Conservation (phyloP, 352 stramenopile species). For the Aphanomyces stellatus region DNA sequence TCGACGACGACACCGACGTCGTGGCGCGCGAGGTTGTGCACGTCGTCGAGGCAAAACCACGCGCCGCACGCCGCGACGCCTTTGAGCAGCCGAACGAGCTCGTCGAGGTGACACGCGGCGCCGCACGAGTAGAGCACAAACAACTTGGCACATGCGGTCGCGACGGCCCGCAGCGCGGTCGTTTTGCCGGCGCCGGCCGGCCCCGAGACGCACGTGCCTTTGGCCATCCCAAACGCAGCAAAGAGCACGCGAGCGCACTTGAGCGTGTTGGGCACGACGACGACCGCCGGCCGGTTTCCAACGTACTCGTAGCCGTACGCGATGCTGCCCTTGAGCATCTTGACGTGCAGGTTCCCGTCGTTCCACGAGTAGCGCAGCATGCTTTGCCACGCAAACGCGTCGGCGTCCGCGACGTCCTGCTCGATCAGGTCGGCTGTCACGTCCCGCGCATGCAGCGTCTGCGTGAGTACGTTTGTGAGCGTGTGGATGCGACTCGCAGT, state of each 20-base stretch:
- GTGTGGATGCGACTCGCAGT: neutral
- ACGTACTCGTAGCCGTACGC: slow-evolving; percentile 66
- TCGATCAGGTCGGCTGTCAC: slow-evolving; percentile 4
- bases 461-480: slow-evolving; percentile 11
- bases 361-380: slow-evolving; percentile 66
- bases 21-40: slow-evolving; percentile 24
- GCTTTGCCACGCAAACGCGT: slow-evolving; percentile 36
- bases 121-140: slow-evolving; percentile 33
- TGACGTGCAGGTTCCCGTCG: slow-evolving; percentile 38
- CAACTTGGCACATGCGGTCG: slow-evolving; percentile 42
- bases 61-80: slow-evolving; percentile 39
- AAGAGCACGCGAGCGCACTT: slow-evolving; percentile 11
- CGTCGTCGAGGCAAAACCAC: slow-evolving; percentile 41
- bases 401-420: neutral
- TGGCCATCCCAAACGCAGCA: slow-evolving; percentile 27
- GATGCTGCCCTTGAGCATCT: slow-evolving; percentile 39
- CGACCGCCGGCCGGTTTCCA: slow-evolving; percentile 30
- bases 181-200: slow-evolving; percentile 36
- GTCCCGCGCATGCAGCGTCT: slow-evolving; percentile 14
- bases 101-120: slow-evolving; percentile 23
- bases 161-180: slow-evolving; percentile 31
- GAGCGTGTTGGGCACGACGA: slow-evolving; percentile 13
- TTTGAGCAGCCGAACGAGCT: slow-evolving; percentile 38
- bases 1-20: slow-evolving; percentile 19
- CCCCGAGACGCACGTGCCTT: slow-evolving; percentile 36